Evolutionary conservation across 352 stramenopile species (phyloP).

Genomic region (Phytophthora sp.): DNA sequence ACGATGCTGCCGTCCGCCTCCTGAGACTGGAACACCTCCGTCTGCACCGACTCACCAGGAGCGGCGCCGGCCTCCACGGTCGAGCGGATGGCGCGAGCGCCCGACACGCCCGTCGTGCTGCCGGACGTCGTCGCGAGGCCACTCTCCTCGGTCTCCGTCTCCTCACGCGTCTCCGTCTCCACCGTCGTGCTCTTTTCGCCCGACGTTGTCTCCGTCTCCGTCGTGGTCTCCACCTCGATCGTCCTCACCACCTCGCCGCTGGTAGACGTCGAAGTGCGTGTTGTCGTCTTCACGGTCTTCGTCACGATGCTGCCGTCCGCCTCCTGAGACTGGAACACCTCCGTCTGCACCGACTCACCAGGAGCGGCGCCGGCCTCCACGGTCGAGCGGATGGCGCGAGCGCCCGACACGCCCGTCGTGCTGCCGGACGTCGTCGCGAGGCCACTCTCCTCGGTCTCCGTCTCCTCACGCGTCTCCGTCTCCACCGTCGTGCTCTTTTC

Average conservation of each 20-base stretch:
- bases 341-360: conserved; percentile 22
- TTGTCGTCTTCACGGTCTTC: conserved; percentile 19
- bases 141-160: conserved; percentile 9
- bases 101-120: neutral
- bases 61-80: conserved; percentile 4
- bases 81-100: neutral
- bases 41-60: conserved; percentile 16
- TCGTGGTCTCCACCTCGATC: conserved; percentile 21
- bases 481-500: conserved; percentile 29
- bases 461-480: conserved; percentile 27
- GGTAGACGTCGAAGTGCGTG: conserved; percentile 9
- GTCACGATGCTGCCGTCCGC: conserved; percentile 24
- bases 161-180: conserved; percentile 13
- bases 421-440: conserved; percentile 6
- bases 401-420: conserved; percentile 8
- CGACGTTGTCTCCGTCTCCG: conserved; percentile 12
- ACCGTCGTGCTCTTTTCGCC: conserved; percentile 18
- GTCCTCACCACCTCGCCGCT: conserved; percentile 21
- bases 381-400: conserved; percentile 4
- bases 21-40: conserved; percentile 9
- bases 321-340: conserved; percentile 23
- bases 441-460: conserved; percentile 17
- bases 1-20: conserved; percentile 18
- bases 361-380: conserved; percentile 15
- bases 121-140: conserved; percentile 3